A percentile compares a stretch with the other conserved stretches of the same genome.
Conservation (phyloP, 805 yeast species). For the Teunomyces pallodes region DNA sequence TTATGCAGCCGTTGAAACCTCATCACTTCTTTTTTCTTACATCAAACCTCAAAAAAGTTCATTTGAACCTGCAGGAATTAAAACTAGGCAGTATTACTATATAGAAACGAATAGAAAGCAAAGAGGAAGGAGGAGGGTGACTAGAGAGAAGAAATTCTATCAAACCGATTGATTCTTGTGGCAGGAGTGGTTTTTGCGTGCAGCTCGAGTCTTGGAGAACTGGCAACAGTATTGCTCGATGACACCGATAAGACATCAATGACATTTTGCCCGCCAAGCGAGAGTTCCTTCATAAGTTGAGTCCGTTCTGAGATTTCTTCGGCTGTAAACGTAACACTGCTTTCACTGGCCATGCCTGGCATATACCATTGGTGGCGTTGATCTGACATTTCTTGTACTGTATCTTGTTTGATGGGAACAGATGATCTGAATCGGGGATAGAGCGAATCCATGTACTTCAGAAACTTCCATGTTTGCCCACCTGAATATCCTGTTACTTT, state of each 20-base stretch:
- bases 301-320: not conserved
- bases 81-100: no score
- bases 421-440: not conserved
- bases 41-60: not conserved
- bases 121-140: no score
- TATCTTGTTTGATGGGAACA: not conserved
- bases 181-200: not conserved
- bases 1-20: not conserved
- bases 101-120: no score
- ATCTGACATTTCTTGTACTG: not conserved
- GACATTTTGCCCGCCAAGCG: not conserved
- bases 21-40: conserved; percentile 6
- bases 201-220: not conserved
- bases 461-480: not conserved
- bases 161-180: not conserved
- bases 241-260: not conserved
- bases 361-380: not conserved
- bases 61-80: not conserved
- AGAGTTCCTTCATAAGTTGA: not conserved
- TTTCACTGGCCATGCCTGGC: not conserved
- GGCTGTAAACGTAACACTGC: not conserved
- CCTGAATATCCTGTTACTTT: not conserved
- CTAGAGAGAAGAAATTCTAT: not conserved
- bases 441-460: not conserved
- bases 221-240: not conserved